Evolutionary conservation across 2,329 filamentous ascomycete species (phyloP), one percentile per base, ranked within the genome.

Genomic region (Alternaria conjuncta): DNA sequence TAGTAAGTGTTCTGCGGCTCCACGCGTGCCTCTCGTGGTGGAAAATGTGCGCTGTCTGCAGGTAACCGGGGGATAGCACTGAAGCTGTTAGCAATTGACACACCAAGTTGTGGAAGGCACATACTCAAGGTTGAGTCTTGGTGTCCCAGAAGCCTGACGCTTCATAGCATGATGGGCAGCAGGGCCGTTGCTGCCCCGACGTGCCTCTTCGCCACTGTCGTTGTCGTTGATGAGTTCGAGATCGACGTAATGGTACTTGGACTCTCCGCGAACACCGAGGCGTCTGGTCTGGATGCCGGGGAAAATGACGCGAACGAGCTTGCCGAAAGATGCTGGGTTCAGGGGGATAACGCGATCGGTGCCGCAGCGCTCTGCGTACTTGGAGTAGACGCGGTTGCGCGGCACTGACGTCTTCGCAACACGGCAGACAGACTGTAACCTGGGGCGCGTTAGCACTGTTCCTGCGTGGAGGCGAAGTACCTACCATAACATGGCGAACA

Each of bases 241-340:
- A 68, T 86, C 85, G 53, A 86, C 85, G 75, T 99, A 99, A 80
- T 99, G 96, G 79, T 99, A 99, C 79, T 99, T 99, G 13, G 96
- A 99, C 82, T 98, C 95, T 68, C 96, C 96, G 57, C 96, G 89
- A 50, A 98, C 94, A 66, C 96, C 96, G 12, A 99, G 85, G 68
- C 96, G 88, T 63, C 96, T 88, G 30, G 96, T 99, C 81, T 97
- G 95, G 21, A 99, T 90, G 45, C 94, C 95, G 0, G 96, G 95
- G 73, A 98, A 99, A 55, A 99, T 91, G 43, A 99, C 95, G 30
- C 96, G 90, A 32, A 99, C 96, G 46, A 99, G 88, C 81, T 99
- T 99, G 60, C 96, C 96, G 81, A 99, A 99, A 26, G 95, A 98
- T 10, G 96, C 96, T 45, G 96, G 96, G 76, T 99, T 99, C 61